Evolutionary conservation across 148 eudicot species (phyloP).

Genomic region (Chenopodium album): DNA sequence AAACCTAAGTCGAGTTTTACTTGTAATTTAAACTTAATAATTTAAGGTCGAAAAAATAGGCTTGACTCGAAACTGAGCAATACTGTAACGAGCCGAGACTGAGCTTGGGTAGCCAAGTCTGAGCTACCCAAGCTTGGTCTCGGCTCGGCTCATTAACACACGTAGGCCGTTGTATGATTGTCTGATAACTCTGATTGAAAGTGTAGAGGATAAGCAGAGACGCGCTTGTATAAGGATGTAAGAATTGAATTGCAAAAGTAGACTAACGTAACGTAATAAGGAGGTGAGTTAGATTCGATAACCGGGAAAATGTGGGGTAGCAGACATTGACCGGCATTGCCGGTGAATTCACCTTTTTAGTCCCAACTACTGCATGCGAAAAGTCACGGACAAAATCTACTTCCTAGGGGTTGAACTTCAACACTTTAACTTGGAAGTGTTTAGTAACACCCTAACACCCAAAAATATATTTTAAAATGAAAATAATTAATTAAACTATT

Average conservation of each 20-base stretch:
- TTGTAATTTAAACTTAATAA: too few relatives aligned
- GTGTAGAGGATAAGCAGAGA: too few relatives aligned
- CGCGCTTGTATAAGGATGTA: background rate
- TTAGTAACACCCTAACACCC: background rate
- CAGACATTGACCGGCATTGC: slow-evolving; percentile 16
- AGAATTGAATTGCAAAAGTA: background rate
- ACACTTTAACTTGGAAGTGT: background rate
- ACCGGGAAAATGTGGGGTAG: slow-evolving; percentile 4
- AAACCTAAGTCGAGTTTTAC: too few relatives aligned
- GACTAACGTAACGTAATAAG: slow-evolving; percentile 14
- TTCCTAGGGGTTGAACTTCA: background rate
- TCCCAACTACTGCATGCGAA: slow-evolving; percentile 21
- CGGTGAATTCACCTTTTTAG: slow-evolving; percentile 7
- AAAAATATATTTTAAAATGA: background rate
- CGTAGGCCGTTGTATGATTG: too few relatives aligned
- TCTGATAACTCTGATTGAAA: too few relatives aligned
- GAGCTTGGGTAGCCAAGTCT: too few relatives aligned
- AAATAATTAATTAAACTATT: background rate
- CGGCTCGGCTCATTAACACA: too few relatives aligned
- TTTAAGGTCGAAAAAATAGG: too few relatives aligned
- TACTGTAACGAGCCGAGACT: too few relatives aligned
- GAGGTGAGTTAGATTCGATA: slow-evolving; percentile 6
- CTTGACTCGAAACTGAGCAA: too few relatives aligned
- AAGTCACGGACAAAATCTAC: slow-evolving; percentile 31
- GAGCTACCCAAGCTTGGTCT: too few relatives aligned